A percentile compares a stretch with the other conserved stretches of the same genome.
Conservation (phyloP, 805 yeast species). For the Brettanomyces nanus region DNA sequence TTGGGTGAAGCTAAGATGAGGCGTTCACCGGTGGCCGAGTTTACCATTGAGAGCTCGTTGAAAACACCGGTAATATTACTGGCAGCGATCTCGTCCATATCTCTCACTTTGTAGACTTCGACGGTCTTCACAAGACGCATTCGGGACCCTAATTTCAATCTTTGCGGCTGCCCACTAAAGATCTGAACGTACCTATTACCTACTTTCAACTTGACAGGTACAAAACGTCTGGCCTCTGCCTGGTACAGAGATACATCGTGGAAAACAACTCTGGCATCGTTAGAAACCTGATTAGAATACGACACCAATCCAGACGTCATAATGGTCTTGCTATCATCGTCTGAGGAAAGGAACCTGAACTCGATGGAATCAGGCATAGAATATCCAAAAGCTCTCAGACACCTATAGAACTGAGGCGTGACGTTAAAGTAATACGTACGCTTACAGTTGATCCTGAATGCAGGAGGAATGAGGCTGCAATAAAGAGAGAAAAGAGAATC, state of each 20-base stretch:
- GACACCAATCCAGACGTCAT: slow-evolving; percentile 37
- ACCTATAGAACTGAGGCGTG: slow-evolving; percentile 25
- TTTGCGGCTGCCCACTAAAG: slow-evolving; percentile 33
- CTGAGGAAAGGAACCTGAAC: slow-evolving; percentile 33
- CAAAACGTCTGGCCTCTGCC: slow-evolving; percentile 36
- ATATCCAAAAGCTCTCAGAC: slow-evolving; percentile 7
- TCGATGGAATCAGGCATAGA: slow-evolving; percentile 5
- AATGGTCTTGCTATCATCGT: slow-evolving; percentile 36
- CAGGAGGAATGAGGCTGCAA: slow-evolving; percentile 36
- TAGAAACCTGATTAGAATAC: slow-evolving; percentile 32
- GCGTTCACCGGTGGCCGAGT: slow-evolving; percentile 25
- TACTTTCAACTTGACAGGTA: slow-evolving; percentile 55
- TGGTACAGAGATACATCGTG: slow-evolving; percentile 47
- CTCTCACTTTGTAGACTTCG: slow-evolving; percentile 35
- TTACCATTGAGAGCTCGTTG: slow-evolving; percentile 40
- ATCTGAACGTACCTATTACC: slow-evolving; percentile 66
- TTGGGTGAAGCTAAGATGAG: slow-evolving; percentile 41
- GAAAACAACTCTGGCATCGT: slow-evolving; percentile 45
- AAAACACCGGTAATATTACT: slow-evolving; percentile 38
- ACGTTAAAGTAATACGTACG: slow-evolving; percentile 45
- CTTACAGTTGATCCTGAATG: slow-evolving; percentile 43
- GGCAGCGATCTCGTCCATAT: slow-evolving; percentile 32
- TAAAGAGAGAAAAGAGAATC: slow-evolving; percentile 10
- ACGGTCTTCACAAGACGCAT: slow-evolving; percentile 30
- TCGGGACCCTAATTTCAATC: slow-evolving; percentile 29